A percentile compares a stretch with the other conserved stretches of the same genome.
Evolutionary conservation across 148 eudicot genomes (phyloP).

Genomic region (Vaccinium myrtillus): DNA sequence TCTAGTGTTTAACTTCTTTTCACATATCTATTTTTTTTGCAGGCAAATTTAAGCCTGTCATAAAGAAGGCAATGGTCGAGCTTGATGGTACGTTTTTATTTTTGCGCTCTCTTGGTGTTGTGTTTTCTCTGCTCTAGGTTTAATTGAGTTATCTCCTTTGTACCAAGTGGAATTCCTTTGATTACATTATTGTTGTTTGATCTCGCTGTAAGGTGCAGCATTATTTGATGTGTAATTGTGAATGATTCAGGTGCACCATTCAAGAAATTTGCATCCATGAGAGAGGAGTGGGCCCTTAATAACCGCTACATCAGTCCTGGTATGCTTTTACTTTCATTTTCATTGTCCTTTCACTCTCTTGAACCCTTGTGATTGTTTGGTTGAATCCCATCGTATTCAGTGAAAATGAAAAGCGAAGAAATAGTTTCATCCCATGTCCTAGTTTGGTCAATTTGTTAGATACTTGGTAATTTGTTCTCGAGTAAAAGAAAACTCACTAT

Average conservation of each 20-base stretch:
- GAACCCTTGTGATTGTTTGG: not conserved
- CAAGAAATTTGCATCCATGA: slow-evolving; percentile 79
- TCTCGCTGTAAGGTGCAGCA: not conserved
- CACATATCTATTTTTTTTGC: slow-evolving; percentile 18
- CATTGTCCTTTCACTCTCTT: not conserved
- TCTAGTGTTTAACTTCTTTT: not conserved
- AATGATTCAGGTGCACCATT: slow-evolving; percentile 80
- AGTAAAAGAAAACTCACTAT: not conserved
- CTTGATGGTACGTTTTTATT: slow-evolving; percentile 60
- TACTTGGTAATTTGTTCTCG: not conserved
- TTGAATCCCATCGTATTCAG: not conserved
- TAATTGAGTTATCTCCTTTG: not conserved
- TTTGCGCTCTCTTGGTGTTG: not conserved
- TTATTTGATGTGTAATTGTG: not conserved
- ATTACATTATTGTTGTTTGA: not conserved
- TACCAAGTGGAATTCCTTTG: not conserved
- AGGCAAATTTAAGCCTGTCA: slow-evolving; percentile 99
- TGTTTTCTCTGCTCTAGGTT: not conserved
- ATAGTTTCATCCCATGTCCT: not conserved
- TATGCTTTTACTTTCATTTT: slow-evolving; percentile 30
- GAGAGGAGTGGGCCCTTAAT: slow-evolving; percentile 92
- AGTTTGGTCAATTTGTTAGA: not conserved
- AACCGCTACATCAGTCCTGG: slow-evolving; percentile 93
- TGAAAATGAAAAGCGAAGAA: not conserved
- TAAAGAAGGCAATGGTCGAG: slow-evolving; percentile 99